Conservation (phyloP, 441 rosid species). For the Hura crepitans region DNA sequence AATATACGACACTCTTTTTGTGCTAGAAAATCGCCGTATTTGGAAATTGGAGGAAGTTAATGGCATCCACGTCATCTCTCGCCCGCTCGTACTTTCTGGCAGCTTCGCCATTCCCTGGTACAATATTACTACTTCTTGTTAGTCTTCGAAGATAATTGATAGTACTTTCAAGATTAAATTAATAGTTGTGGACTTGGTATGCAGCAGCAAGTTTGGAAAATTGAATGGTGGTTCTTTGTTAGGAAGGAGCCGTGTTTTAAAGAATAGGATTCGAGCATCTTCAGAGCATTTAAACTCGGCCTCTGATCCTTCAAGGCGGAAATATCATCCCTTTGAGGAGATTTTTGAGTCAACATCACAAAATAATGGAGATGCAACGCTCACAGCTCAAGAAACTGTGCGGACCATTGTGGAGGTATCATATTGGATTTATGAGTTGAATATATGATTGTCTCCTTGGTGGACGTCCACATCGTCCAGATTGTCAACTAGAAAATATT, state of each 20-base stretch:
- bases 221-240: conserved; percentile 28
- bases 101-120: conserved; percentile 50
- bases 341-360: conserved; percentile 44
- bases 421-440: conserved; percentile 29
- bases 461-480: background rate
- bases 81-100: conserved; percentile 39
- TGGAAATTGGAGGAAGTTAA: conserved; percentile 46
- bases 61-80: conserved; percentile 35
- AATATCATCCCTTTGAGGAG: conserved; percentile 90
- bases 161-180: conserved; percentile 12
- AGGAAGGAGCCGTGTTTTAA: conserved; percentile 34
- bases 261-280: conserved; percentile 58
- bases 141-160: background rate
- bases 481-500: background rate
- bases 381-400: conserved; percentile 68
- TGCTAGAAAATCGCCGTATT: conserved; percentile 48
- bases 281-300: conserved; percentile 56
- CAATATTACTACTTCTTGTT: background rate
- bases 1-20: background rate
- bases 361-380: conserved; percentile 45
- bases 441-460: background rate
- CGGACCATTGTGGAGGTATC: conserved; percentile 91
- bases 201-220: conserved; percentile 46
- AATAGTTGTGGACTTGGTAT: conserved; percentile 4
- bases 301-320: conserved; percentile 55